Evolutionary conservation across 257 asterid genomes (phyloP).

Genomic region (Capsicum rhomboideum): DNA sequence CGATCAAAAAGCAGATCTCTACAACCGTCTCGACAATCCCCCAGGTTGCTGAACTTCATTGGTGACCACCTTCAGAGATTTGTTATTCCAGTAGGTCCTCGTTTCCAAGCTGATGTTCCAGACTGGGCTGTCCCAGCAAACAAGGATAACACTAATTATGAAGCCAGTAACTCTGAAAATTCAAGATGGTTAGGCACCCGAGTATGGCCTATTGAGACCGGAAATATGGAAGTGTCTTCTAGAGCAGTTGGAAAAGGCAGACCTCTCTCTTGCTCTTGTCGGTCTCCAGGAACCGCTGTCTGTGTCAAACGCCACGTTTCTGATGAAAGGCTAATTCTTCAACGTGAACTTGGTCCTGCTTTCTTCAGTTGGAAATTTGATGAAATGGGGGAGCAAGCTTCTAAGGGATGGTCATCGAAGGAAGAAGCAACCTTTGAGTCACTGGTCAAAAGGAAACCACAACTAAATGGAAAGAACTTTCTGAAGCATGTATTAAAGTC

Average conservation of each 20-base stretch:
- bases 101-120: slow-evolving; percentile 73
- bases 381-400: slow-evolving; percentile 61
- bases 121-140: slow-evolving; percentile 39
- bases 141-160: slow-evolving; percentile 2
- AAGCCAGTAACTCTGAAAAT: slow-evolving; percentile 21
- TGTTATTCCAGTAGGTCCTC: slow-evolving; percentile 66
- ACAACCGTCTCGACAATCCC: slow-evolving; percentile 32
- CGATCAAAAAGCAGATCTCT: slow-evolving; percentile 21
- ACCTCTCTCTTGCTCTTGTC: slow-evolving; percentile 41
- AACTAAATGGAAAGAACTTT: slow-evolving; percentile 34
- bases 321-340: slow-evolving; percentile 41
- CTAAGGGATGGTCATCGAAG: slow-evolving; percentile 46
- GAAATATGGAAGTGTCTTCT: slow-evolving; percentile 1
- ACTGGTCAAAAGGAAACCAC: slow-evolving; percentile 30
- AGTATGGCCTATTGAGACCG: slow-evolving; percentile 46
- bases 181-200: slow-evolving; percentile 62
- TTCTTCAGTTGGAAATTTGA: slow-evolving; percentile 67
- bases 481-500: slow-evolving; percentile 46
- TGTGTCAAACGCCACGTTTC: slow-evolving; percentile 45
- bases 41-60: slow-evolving; percentile 26
- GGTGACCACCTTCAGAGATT: slow-evolving; percentile 35
- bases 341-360: slow-evolving; percentile 48
- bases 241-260: slow-evolving; percentile 57
- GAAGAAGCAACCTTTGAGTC: slow-evolving; percentile 43
- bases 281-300: slow-evolving; percentile 24